These are phyloP conservation scores for Xylariaceae sp. DNA, from an alignment of 2,329 filamentous ascomycete species.

Conservation along the genomic window DNA sequence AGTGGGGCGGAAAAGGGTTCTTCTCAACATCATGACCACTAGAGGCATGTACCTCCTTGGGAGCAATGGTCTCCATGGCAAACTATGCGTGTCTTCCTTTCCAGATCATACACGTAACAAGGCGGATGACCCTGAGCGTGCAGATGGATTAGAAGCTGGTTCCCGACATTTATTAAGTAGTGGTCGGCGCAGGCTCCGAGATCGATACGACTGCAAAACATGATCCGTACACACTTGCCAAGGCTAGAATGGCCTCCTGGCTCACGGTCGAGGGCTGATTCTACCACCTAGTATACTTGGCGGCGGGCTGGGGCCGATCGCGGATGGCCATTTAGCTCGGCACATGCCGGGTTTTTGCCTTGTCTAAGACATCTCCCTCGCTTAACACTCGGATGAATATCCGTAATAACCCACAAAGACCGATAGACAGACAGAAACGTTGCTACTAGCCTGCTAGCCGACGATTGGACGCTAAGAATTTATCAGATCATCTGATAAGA, in stretches of 20 bases:
- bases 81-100: background rate
- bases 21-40: conserved; percentile 26
- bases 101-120: background rate
- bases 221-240: background rate
- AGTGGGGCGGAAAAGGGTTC: conserved; percentile 4
- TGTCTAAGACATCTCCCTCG: conserved; percentile 1
- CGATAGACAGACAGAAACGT: background rate
- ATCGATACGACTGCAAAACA: conserved; percentile 1
- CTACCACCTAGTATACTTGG: too few species aligned
- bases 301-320: background rate
- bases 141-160: background rate
- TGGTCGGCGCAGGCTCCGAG: background rate
- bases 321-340: conserved; percentile 3
- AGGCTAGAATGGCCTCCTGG: conserved; percentile 1
- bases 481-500: conserved; percentile 33
- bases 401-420: background rate
- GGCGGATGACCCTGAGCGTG: background rate
- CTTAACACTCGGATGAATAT: background rate
- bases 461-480: conserved; percentile 15
- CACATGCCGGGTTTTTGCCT: conserved; percentile 1
- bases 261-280: conserved; percentile 1
- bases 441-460: background rate
- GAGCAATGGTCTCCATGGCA: conserved; percentile 15
- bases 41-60: conserved; percentile 3
- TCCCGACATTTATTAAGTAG: conserved; percentile 4